Conservation (phyloP, 2,329 filamentous ascomycete genomes). For the Coniella vitis region DNA sequence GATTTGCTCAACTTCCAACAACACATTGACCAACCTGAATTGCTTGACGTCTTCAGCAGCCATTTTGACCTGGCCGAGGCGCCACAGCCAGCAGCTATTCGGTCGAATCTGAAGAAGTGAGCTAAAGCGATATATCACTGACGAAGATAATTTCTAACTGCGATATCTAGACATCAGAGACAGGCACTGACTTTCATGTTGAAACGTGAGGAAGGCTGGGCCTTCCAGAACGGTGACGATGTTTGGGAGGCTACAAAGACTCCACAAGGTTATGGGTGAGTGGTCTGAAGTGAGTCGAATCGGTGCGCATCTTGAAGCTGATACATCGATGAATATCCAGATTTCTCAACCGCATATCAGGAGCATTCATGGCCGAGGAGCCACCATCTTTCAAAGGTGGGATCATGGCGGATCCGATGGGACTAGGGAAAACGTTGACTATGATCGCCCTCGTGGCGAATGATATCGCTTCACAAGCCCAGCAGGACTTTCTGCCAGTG, state of each 20-base stretch:
- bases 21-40: not conserved
- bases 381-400: constrained; percentile 34
- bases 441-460: constrained; percentile 35
- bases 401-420: constrained; percentile 41
- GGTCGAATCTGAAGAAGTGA: constrained; percentile 22
- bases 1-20: not conserved
- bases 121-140: not conserved
- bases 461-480: constrained; percentile 17
- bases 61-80: constrained; percentile 24
- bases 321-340: constrained; percentile 16
- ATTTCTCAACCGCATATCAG: constrained; percentile 30
- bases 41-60: constrained; percentile 16
- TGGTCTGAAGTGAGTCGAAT: no score
- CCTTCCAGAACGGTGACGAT: constrained; percentile 22
- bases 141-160: not conserved
- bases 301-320: no score
- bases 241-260: constrained; percentile 27
- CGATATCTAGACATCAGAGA: constrained; percentile 34
- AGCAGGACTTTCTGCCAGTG: no score
- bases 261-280: constrained; percentile 19
- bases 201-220: constrained; percentile 31
- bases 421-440: constrained; percentile 37
- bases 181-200: constrained; percentile 38
- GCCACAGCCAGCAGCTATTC: constrained; percentile 21
- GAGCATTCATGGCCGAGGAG: constrained; percentile 21